Evolutionary conservation across 192 early-diverging fungal genomes (phyloP).

Genomic region (Backusella parvicylindrica): DNA sequence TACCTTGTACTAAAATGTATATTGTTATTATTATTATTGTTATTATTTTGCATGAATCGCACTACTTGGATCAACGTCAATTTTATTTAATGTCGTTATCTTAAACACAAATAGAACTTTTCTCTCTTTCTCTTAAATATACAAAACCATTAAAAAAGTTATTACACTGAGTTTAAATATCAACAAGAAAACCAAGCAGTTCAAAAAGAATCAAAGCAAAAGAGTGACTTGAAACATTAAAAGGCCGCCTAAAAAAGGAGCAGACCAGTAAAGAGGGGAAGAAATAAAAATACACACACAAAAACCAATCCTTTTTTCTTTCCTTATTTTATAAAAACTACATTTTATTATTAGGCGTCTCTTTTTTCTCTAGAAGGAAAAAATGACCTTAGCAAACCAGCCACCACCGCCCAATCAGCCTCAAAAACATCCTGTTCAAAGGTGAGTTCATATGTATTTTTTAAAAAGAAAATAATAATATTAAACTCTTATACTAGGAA

Average conservation of each 20-base stretch:
- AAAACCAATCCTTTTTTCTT: background rate
- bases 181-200: background rate
- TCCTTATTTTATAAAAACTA: background rate
- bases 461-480: background rate
- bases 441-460: background rate
- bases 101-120: too few species aligned
- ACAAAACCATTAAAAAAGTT: background rate
- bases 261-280: background rate
- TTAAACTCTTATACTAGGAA: background rate
- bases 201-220: background rate
- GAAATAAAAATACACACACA: conserved; percentile 9
- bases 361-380: background rate
- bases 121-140: too few species aligned
- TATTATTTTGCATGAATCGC: too few species aligned
- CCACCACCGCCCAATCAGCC: background rate
- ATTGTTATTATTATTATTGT: too few species aligned
- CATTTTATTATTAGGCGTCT: background rate
- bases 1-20: too few species aligned
- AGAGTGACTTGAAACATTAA: background rate
- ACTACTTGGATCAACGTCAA: too few species aligned
- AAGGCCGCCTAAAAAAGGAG: background rate
- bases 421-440: background rate
- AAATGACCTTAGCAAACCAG: conserved; percentile 6
- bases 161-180: background rate
- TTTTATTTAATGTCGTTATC: too few species aligned